Percentiles rank a stretch among this genome's conserved stretches.
Conservation (phyloP, 2,329 filamentous ascomycete genomes). For the Polytolypa hystricis region DNA sequence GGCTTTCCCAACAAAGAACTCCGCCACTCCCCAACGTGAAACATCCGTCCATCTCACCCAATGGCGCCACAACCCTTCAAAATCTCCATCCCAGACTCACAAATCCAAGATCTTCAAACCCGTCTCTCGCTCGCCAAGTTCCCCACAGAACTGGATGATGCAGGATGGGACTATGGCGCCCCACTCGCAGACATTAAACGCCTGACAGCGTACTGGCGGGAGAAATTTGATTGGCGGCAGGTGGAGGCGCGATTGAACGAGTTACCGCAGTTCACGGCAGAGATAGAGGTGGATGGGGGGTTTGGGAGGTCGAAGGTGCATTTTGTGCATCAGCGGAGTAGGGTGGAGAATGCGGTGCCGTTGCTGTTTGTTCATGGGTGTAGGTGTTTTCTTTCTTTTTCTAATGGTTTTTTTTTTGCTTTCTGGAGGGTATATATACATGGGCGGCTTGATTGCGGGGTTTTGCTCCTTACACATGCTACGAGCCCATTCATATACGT, state of each 20-base stretch:
- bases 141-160: constrained; percentile 45
- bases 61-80: constrained; percentile 33
- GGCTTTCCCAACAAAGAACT: too few species aligned
- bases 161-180: constrained; percentile 48
- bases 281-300: constrained; percentile 40
- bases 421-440: constrained; percentile 60
- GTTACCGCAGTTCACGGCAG: constrained; percentile 46
- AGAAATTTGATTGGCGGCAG: constrained; percentile 49
- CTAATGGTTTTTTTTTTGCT: constrained; percentile 24
- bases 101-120: constrained; percentile 43
- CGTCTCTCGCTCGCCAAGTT: constrained; percentile 46
- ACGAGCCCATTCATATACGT: too few species aligned
- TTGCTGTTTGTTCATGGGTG: constrained; percentile 59
- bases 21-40: too few species aligned
- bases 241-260: constrained; percentile 49
- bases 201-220: constrained; percentile 47
- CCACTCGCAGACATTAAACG: constrained; percentile 51
- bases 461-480: too few species aligned
- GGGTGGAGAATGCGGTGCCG: constrained; percentile 45
- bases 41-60: too few species aligned
- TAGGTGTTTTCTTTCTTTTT: constrained; percentile 15
- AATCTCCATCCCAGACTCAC: constrained; percentile 41
- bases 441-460: too few species aligned
- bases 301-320: constrained; percentile 53
- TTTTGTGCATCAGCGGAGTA: constrained; percentile 50